Evolutionary conservation across 225 moss, liverwort and hornwort species (phyloP).

Genomic region (Physcomitrium patens): DNA sequence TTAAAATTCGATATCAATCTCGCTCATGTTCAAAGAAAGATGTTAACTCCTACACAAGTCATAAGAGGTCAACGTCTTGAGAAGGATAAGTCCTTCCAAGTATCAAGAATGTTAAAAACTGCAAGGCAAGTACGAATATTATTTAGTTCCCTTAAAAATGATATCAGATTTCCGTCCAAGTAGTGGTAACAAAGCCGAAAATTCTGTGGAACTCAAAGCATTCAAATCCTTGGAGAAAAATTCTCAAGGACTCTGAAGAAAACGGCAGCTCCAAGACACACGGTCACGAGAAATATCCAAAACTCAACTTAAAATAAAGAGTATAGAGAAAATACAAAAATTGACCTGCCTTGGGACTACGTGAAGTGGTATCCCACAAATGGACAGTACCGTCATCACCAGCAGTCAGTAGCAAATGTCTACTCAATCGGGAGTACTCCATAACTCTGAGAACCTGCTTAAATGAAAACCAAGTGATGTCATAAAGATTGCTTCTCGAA

Average conservation of each 20-base stretch:
- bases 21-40: background rate
- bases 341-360: slow-evolving; percentile 99
- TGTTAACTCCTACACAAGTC: slow-evolving; percentile 3
- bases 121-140: background rate
- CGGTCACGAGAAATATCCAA: background rate
- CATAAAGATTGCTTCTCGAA: background rate
- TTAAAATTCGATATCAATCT: background rate
- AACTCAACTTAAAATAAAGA: background rate
- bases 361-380: slow-evolving; percentile 97
- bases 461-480: slow-evolving; percentile 2
- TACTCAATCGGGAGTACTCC: slow-evolving; percentile 99
- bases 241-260: background rate
- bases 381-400: slow-evolving; percentile 99
- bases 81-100: slow-evolving; percentile 9
- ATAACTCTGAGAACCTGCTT: slow-evolving; percentile 97
- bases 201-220: slow-evolving; percentile 5
- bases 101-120: background rate
- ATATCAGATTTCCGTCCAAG: background rate
- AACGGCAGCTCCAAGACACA: background rate
- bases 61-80: slow-evolving; percentile 13
- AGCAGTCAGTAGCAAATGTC: slow-evolving; percentile 95
- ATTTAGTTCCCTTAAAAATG: no score
- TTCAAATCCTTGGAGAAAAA: background rate
- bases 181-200: background rate
- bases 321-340: slow-evolving; percentile 44